These are phyloP conservation scores for Globisporangium polare DNA, from an alignment of 352 stramenopile species.

Conservation along the genomic window DNA sequence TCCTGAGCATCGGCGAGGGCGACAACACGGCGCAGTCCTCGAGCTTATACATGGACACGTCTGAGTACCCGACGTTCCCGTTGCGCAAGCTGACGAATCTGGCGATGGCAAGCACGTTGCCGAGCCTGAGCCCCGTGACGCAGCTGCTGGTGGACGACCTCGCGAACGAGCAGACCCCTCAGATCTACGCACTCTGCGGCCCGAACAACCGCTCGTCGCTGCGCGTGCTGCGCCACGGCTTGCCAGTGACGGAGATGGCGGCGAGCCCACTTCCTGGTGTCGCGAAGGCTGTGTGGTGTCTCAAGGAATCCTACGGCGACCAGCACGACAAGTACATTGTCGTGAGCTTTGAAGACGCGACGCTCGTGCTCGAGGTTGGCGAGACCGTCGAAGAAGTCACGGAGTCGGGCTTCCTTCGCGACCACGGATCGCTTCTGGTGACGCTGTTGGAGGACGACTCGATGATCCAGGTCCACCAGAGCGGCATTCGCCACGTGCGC, in stretches of 20 bases:
- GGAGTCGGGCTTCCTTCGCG: slow-evolving; percentile 93
- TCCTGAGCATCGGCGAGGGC: slow-evolving; percentile 94
- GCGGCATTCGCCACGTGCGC: slow-evolving; percentile 95
- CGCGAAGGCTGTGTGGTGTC: slow-evolving; percentile 94
- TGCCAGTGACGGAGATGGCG: slow-evolving; percentile 96
- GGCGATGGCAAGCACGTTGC: slow-evolving; percentile 69
- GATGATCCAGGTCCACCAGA: slow-evolving; percentile 95
- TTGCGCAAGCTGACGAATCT: slow-evolving; percentile 89
- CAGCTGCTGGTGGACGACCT: slow-evolving; percentile 95
- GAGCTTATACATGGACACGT: slow-evolving; percentile 69
- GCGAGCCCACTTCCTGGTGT: slow-evolving; percentile 94
- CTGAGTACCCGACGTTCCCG: slow-evolving; percentile 56
- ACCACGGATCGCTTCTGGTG: slow-evolving; percentile 94
- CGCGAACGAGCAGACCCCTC: slow-evolving; percentile 93
- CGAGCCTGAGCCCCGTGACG: slow-evolving; percentile 92
- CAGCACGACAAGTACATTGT: slow-evolving; percentile 95
- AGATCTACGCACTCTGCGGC: slow-evolving; percentile 97
- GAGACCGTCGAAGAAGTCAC: slow-evolving; percentile 98
- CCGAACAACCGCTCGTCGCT: slow-evolving; percentile 92
- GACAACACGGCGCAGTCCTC: slow-evolving; percentile 76
- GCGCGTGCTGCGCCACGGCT: slow-evolving; percentile 94
- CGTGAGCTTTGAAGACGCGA: slow-evolving; percentile 99
- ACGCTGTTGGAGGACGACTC: slow-evolving; percentile 93
- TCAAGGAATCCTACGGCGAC: slow-evolving; percentile 86
- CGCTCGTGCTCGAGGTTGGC: slow-evolving; percentile 96